Conservation (phyloP, 1,139 yeast genomes). For the Suhomyces bokatorum region DNA sequence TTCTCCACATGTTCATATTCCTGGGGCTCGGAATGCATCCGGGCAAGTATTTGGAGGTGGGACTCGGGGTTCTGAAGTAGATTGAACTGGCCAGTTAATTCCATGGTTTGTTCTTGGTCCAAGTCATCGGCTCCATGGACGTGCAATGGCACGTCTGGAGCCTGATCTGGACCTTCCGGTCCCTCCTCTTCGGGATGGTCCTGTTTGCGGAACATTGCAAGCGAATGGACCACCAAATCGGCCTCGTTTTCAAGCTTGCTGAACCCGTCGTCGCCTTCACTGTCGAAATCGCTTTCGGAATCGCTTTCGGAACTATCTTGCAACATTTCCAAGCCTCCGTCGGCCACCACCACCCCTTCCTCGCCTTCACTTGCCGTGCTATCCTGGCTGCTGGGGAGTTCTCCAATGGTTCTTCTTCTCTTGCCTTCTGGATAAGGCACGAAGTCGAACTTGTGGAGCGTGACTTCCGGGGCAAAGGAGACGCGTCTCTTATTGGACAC, state of each 20-base stretch:
- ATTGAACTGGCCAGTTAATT: conserved; percentile 1
- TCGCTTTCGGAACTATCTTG: conserved; percentile 2
- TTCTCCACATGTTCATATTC: too few species aligned
- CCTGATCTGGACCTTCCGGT: not conserved
- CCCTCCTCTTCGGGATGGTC: not conserved
- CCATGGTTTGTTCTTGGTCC: conserved; percentile 1
- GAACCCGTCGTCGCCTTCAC: conserved; percentile 6
- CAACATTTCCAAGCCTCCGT: conserved; percentile 1
- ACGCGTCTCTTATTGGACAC: conserved; percentile 49
- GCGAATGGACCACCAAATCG: conserved; percentile 6
- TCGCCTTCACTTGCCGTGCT: conserved; percentile 15
- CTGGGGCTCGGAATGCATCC: too few species aligned
- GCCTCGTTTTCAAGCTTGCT: conserved; percentile 8
- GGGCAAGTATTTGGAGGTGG: too few species aligned
- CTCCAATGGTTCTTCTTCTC: conserved; percentile 19
- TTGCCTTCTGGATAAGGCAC: conserved; percentile 30
- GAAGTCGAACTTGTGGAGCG: conserved; percentile 63
- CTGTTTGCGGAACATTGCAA: not conserved
- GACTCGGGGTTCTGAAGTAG: not conserved
- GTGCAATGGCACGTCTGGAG: not conserved
- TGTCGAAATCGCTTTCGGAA: not conserved
- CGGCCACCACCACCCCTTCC: not conserved
- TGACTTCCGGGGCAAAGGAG: conserved; percentile 76
- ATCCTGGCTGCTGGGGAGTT: conserved; percentile 11
- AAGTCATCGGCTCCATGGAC: not conserved